Evolutionary conservation across 1,284 basidiomycete genomes (phyloP), one percentile per base, ranked within the genome.

Genomic region (Marasmius fiardii): DNA sequence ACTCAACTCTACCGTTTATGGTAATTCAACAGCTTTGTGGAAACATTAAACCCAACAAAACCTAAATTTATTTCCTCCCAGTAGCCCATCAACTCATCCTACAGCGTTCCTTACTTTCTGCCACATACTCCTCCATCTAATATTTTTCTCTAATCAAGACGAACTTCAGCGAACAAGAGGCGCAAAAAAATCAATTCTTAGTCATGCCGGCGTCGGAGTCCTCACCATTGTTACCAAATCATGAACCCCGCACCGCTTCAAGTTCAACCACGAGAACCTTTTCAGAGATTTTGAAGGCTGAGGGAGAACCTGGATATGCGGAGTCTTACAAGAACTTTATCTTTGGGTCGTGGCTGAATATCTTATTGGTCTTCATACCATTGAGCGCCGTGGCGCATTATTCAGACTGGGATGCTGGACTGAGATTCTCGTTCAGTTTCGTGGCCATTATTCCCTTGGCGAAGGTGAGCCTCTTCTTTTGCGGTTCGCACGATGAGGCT

Each of bases 391-490:
- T 86, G 20, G 77, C 90, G 35, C 82, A 90, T 67, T 71, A 78
- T 60, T 63, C 81, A 16, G 64, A 84, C 61, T 92, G 89, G 90
- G 88, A 92, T 72, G 88, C 90, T n/a, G 86, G 82, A 8, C 76
- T 89, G 43, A 83, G 90, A n/a, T 96, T 95, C 66, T 72, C 74
- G 5, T 89, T 92, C 67, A 91, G 88, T 58, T 96, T 95, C 70
- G 66, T 93, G 39, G 90, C 92, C 6, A 94, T 96, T 62, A 79
- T 95, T 53, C 93, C 93, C n/a, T 78, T 95, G 34, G 90, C 90
- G 41, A 88, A 89, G 74, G 90, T 88, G 61, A 35, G 70, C 62
- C 2, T 16, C 10, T 20, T 7, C 39, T 31, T 4, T 11, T 44
- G 4, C 43, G 11, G 10, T 10, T 21, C 16, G 16, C 47, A 18